Conservation (phyloP, 2,329 filamentous ascomycete species). For the Hypoxylon sp. region DNA sequence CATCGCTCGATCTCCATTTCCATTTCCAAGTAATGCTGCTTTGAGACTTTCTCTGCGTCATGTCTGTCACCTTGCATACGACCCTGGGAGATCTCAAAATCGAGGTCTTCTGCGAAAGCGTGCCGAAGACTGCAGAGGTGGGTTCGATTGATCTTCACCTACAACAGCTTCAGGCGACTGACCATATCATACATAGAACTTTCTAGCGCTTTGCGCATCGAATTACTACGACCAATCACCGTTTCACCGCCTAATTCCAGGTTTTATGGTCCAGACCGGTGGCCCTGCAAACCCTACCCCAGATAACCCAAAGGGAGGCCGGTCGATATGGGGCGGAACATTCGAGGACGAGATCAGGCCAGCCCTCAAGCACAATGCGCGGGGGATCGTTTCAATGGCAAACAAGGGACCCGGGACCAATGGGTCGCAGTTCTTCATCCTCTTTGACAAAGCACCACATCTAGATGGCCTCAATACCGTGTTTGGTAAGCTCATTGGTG, state of each 20-base stretch:
- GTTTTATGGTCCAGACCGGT: constrained; percentile 86
- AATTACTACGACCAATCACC: constrained; percentile 81
- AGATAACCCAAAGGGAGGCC: constrained; percentile 76
- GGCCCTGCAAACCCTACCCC: constrained; percentile 69
- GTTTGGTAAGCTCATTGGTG: constrained; percentile 80
- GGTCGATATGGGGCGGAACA: constrained; percentile 79
- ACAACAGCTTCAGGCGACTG: constrained; percentile 12
- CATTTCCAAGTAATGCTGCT: constrained; percentile 9
- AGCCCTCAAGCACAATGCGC: constrained; percentile 75
- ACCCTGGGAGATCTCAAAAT: constrained; percentile 92
- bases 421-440: constrained; percentile 85
- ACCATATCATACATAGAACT: constrained; percentile 76
- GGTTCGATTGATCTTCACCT: constrained; percentile 40
- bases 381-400: constrained; percentile 82
- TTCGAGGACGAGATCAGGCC: constrained; percentile 88
- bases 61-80: constrained; percentile 86
- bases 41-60: constrained; percentile 51
- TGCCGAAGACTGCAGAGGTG: constrained; percentile 91
- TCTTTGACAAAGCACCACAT: constrained; percentile 82
- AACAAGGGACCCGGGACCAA: constrained; percentile 83
- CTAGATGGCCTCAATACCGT: constrained; percentile 88
- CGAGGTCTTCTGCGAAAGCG: constrained; percentile 95
- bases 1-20: constrained; percentile 1
- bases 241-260: constrained; percentile 84
- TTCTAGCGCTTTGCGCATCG: constrained; percentile 87